phyloP scores from a whole-genome alignment of 441 rosid genomes.

The Populus hybrid region DNA sequence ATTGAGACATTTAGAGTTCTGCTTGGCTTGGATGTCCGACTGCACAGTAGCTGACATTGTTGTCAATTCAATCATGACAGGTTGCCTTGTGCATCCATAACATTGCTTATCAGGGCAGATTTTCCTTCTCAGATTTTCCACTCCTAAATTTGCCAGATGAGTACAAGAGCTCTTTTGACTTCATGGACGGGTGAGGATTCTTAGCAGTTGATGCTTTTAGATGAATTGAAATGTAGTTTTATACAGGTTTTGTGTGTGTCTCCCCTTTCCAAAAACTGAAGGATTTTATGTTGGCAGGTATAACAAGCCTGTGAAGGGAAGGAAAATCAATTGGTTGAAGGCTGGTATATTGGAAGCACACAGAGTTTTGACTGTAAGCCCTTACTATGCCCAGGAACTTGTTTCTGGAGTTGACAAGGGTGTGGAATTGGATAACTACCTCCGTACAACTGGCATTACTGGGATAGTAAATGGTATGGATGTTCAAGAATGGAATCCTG shows the following conservation, averaged over 20 bases:
- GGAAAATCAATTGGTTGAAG: conserved; percentile 97
- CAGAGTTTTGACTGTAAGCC: conserved; percentile 80
- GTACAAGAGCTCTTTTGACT: conserved; percentile 71
- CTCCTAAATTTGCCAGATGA: conserved; percentile 62
- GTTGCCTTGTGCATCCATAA: conserved; percentile 91
- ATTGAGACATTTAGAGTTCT: neutral
- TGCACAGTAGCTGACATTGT: neutral
- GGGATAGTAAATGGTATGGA: conserved; percentile 94
- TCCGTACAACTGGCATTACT: conserved; percentile 53
- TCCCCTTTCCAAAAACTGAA: conserved; percentile 1
- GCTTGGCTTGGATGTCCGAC: neutral
- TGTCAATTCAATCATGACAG: conserved; percentile 32
- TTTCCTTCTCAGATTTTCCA: conserved; percentile 54
- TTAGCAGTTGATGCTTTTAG: neutral
- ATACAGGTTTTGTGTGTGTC: neutral
- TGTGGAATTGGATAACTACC: conserved; percentile 62
- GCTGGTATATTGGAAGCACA: conserved; percentile 77
- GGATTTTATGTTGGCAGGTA: conserved; percentile 34
- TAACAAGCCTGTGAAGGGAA: conserved; percentile 67
- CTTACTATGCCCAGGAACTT: conserved; percentile 78
- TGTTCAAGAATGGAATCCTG: conserved; percentile 94
- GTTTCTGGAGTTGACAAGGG: conserved; percentile 70
- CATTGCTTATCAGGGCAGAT: conserved; percentile 86
- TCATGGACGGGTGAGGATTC: conserved; percentile 60
- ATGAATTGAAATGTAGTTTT: neutral